Conservation (phyloP, 2,329 filamentous ascomycete species). For the Fusarium camptoceras region DNA sequence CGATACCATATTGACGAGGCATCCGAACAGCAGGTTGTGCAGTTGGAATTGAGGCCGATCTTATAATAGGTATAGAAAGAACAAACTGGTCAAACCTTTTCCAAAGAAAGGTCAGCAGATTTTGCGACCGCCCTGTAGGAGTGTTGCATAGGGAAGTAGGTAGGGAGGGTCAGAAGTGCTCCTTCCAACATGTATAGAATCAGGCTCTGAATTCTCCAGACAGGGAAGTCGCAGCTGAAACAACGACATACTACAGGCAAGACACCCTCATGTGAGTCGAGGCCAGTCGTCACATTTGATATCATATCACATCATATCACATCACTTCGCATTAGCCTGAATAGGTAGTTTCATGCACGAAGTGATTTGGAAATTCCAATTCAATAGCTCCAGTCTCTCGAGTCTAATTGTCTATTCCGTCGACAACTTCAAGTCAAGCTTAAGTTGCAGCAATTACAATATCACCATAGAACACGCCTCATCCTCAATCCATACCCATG, state of each 20-base stretch:
- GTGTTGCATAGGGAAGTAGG: not conserved
- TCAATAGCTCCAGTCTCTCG: not conserved
- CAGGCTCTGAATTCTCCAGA: conserved; percentile 11
- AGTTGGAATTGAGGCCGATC: not conserved
- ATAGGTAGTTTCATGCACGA: not conserved
- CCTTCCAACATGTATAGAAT: not conserved
- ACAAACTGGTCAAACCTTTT: not conserved
- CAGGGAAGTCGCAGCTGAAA: conserved; percentile 6
- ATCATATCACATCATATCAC: conserved; percentile 16
- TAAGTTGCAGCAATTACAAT: not conserved
- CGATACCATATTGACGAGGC: not conserved
- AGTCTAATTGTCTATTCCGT: not conserved
- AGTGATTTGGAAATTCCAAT: conserved; percentile 9
- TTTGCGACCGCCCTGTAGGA: not conserved
- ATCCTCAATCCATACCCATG: not conserved
- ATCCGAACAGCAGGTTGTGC: not conserved
- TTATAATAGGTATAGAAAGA: conserved; percentile 12
- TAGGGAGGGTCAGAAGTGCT: not conserved
- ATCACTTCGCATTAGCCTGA: conserved; percentile 4
- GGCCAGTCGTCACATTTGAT: not conserved
- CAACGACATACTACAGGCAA: conserved; percentile 3
- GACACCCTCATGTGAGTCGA: conserved; percentile 8
- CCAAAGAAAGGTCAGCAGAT: not conserved
- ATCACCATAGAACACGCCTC: too few species aligned
- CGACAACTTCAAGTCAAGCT: not conserved